Percentiles rank a stretch among this genome's conserved stretches.
phyloP scores from a whole-genome alignment of 1,139 yeast genomes.

The Candida sanyaensis region DNA sequence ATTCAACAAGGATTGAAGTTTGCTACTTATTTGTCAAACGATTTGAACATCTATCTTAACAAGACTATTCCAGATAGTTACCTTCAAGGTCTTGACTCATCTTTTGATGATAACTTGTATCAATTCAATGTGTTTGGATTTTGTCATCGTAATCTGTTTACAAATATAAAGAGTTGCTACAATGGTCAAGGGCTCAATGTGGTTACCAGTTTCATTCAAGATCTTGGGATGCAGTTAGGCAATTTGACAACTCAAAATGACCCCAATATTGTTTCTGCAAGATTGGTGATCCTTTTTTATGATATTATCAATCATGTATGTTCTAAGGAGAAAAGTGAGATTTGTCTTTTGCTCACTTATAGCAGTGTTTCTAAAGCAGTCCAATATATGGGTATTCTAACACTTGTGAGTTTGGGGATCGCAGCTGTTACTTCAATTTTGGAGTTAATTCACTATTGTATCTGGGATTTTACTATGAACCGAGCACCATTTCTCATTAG shows the following conservation, averaged over 20 bases:
- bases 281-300: conserved; percentile 31
- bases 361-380: conserved; percentile 5
- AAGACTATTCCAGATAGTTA: conserved; percentile 25
- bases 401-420: conserved; percentile 1
- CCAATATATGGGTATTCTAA: conserved; percentile 4
- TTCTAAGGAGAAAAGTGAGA: conserved; percentile 5
- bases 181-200: conserved; percentile 47
- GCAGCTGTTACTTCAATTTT: not conserved
- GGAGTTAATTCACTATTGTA: conserved; percentile 1
- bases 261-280: conserved; percentile 38
- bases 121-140: conserved; percentile 51
- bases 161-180: conserved; percentile 31
- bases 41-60: conserved; percentile 37
- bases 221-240: conserved; percentile 52
- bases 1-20: conserved; percentile 47
- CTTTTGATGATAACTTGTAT: conserved; percentile 42
- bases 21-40: conserved; percentile 57
- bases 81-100: conserved; percentile 42
- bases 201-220: conserved; percentile 46
- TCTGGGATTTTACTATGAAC: not conserved
- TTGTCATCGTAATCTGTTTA: conserved; percentile 34
- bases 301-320: conserved; percentile 14
- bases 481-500: not conserved
- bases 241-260: conserved; percentile 37
- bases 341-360: conserved; percentile 12